phyloP scores from a whole-genome alignment of 73 alveolate genomes.

The Blepharisma japonicum region DNA sequence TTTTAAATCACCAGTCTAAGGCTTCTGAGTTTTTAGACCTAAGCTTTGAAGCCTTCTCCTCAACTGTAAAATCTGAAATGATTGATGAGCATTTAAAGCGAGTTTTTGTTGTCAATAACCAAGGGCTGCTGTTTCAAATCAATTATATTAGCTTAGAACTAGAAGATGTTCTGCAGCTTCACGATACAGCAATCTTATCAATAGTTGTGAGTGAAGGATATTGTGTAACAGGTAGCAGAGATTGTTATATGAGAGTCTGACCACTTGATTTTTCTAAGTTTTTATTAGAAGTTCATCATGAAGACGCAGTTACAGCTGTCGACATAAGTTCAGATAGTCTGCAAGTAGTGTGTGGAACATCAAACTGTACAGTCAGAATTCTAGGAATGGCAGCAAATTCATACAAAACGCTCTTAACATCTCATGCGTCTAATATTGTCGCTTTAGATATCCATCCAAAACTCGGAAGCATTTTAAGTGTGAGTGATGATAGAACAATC shows the following conservation, averaged over 20 bases:
- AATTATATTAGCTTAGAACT: constrained; percentile 59
- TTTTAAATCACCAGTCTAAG: constrained; percentile 83
- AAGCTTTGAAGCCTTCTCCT: constrained; percentile 49
- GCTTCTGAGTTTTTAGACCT: constrained; percentile 69
- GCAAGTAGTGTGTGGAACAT: constrained; percentile 84
- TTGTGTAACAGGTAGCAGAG: constrained; percentile 89
- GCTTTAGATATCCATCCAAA: constrained; percentile 42
- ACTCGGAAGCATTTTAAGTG: constrained; percentile 42
- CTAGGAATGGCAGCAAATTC: constrained; percentile 70
- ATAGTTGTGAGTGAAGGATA: constrained; percentile 86
- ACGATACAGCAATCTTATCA: constrained; percentile 74
- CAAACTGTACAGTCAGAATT: constrained; percentile 78
- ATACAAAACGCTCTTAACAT: constrained; percentile 81
- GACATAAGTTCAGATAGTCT: constrained; percentile 85
- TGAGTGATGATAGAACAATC: constrained; percentile 60
- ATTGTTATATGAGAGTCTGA: constrained; percentile 83
- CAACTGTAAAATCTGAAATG: constrained; percentile 52
- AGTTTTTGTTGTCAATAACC: constrained; percentile 50
- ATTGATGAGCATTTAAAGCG: constrained; percentile 48
- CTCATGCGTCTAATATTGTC: constrained; percentile 69
- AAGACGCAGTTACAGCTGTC: constrained; percentile 79
- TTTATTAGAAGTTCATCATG: constrained; percentile 86
- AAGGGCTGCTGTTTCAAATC: constrained; percentile 52
- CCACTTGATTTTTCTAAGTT: constrained; percentile 65
- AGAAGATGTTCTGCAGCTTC: constrained; percentile 77